Conservation (phyloP, 2,329 filamentous ascomycete genomes). For the Samsoniella hepiali region DNA sequence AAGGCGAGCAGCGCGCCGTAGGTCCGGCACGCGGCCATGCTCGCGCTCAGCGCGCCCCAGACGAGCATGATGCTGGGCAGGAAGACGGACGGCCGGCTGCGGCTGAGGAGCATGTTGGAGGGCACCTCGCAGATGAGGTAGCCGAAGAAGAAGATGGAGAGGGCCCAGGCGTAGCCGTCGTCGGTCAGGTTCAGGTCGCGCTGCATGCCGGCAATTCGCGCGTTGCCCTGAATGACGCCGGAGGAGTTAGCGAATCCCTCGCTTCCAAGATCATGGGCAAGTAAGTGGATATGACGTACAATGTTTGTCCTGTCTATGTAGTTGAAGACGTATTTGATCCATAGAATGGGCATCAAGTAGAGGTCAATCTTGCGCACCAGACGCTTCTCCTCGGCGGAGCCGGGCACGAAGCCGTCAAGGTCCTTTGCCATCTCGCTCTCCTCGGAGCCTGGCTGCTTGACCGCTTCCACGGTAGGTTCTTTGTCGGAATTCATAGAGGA, state of each 20-base stretch:
- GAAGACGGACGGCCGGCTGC: conserved; percentile 48
- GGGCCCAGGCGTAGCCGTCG: conserved; percentile 53
- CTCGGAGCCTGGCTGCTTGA: background rate
- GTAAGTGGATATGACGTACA: conserved; percentile 19
- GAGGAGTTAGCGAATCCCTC: conserved; percentile 47
- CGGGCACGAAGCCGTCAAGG: conserved; percentile 29
- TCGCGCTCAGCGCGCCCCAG: conserved; percentile 54
- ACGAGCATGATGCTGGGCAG: conserved; percentile 52
- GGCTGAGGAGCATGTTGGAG: conserved; percentile 53
- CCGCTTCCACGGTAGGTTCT: background rate
- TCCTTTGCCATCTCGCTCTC: conserved; percentile 27
- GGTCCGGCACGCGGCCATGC: conserved; percentile 48
- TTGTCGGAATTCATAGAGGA: background rate
- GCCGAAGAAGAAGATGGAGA: conserved; percentile 56
- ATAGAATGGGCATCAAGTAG: conserved; percentile 47
- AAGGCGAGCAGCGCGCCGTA: conserved; percentile 46
- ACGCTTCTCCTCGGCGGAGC: conserved; percentile 23
- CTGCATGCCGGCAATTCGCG: conserved; percentile 52
- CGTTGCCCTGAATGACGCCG: conserved; percentile 62
- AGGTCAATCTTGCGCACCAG: conserved; percentile 37
- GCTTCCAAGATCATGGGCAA: conserved; percentile 30
- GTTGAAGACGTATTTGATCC: conserved; percentile 42
- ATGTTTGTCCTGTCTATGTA: conserved; percentile 32
- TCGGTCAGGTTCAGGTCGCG: conserved; percentile 44
- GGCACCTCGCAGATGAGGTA: conserved; percentile 56